A percentile compares a stretch with the other conserved stretches of the same genome.
phyloP scores from a whole-genome alignment of 768 basidiomycete genomes.

The Coprinopsis cinerea region DNA sequence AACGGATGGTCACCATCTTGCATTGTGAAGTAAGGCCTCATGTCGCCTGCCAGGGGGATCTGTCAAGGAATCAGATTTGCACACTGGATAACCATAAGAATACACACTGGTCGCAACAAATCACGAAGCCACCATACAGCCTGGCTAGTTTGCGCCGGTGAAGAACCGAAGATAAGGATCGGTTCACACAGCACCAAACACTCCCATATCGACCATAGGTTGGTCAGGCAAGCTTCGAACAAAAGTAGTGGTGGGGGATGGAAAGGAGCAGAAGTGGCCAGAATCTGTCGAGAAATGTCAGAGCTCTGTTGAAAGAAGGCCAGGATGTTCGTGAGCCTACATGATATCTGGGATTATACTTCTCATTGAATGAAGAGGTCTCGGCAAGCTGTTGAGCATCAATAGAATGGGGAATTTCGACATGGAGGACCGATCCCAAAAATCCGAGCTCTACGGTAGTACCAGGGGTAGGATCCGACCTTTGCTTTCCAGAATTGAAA shows the following conservation, averaged over 20 bases:
- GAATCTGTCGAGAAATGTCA: slow-evolving; percentile 38
- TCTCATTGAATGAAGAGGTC: slow-evolving; percentile 43
- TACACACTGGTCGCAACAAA: slow-evolving; percentile 69
- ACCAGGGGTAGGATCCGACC: slow-evolving; percentile 73
- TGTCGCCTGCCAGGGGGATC: slow-evolving; percentile 81
- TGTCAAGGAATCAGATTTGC: slow-evolving; percentile 21
- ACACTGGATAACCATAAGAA: background rate
- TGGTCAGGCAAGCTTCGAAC: slow-evolving; percentile 58
- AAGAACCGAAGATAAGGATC: slow-evolving; percentile 73
- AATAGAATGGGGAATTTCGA: slow-evolving; percentile 60
- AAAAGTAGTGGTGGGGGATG: slow-evolving; percentile 51
- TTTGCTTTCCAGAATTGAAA: slow-evolving; percentile 42
- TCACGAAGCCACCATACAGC: slow-evolving; percentile 92
- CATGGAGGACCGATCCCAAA: slow-evolving; percentile 67
- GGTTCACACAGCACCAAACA: slow-evolving; percentile 89
- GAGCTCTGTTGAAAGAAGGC: background rate
- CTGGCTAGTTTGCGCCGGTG: slow-evolving; percentile 78
- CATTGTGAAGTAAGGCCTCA: slow-evolving; percentile 93
- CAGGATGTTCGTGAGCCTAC: slow-evolving; percentile 27
- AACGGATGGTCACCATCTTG: slow-evolving; percentile 80
- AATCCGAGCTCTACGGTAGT: slow-evolving; percentile 74
- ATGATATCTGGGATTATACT: slow-evolving; percentile 47
- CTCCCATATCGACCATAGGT: slow-evolving; percentile 90
- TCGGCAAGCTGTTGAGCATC: slow-evolving; percentile 72
- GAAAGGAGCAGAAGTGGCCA: slow-evolving; percentile 59